These are phyloP conservation scores for Aspergillus arachidicola DNA, from an alignment of 2,329 filamentous ascomycete genomes.

Conservation along the genomic window DNA sequence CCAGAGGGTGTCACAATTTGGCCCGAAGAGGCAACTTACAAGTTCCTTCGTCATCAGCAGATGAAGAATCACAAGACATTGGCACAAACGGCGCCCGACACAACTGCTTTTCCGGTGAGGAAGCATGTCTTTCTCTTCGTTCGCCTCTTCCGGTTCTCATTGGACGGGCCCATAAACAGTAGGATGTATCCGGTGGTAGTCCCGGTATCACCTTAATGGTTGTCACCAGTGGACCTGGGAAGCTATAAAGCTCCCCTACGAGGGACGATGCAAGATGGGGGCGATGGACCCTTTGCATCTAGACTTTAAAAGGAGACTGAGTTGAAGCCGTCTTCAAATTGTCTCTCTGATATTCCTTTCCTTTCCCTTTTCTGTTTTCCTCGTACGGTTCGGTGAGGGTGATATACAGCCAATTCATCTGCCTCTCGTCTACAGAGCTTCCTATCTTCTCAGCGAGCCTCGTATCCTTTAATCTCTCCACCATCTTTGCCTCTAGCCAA, in stretches of 20 bases:
- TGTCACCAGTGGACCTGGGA: conserved; percentile 6
- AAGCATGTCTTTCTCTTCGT: conserved; percentile 5
- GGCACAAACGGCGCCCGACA: conserved; percentile 23
- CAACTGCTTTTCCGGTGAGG: conserved; percentile 18
- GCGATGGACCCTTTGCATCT: neutral
- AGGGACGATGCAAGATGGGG: neutral
- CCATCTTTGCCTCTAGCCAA: no score
- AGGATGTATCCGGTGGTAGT: conserved; percentile 22
- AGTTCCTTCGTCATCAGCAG: conserved; percentile 15
- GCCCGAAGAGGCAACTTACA: conserved; percentile 19
- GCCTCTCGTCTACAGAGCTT: neutral
- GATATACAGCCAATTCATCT: neutral
- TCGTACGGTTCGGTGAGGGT: neutral
- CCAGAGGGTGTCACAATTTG: conserved; percentile 27
- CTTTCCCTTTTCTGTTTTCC: neutral
- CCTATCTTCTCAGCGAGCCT: neutral
- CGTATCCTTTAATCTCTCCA: neutral
- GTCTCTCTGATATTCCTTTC: neutral
- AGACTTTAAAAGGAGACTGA: neutral
- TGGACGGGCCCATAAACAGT: conserved; percentile 16
- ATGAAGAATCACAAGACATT: conserved; percentile 25
- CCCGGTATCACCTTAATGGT: conserved; percentile 23
- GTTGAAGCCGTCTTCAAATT: neutral
- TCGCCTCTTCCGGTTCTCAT: conserved; percentile 6
- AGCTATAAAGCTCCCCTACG: neutral